Base-by-base conservation (phyloP, 306 rosid genomes). In the Bauhinia variegata region DNA sequence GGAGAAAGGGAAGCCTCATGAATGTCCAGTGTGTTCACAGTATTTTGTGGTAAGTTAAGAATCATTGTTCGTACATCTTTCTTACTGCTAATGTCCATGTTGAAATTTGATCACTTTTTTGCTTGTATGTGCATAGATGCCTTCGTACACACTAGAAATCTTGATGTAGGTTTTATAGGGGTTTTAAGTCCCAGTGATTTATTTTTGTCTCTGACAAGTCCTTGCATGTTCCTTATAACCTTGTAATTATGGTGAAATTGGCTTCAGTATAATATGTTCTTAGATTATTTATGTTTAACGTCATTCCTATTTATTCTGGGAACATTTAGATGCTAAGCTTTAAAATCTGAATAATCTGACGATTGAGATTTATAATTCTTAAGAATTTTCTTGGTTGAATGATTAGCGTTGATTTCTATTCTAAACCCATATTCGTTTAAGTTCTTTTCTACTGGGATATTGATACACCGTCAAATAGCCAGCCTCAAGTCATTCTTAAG, bases 21-120 rank as follows among this genome's bases (percentile, higher is more conserved):
- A 89, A 86, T 93, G 98, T 46, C 97, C 98, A 4, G 98, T 90
- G 56, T 93, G 98, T 63, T 4, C 95, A 33, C 98, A 93, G 60
- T 86, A 89, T 57, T 93, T 93, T 82, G 89, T 14, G 93, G 98
- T 93, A 67, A 86, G 85, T 72, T 69, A 60, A 61, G 63, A 15
- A 57, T 74, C 13, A 54, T 56, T 56, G 57, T 54, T 63, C 59
- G 28, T 28, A 61, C 23, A 19, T 52, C 14, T 23, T 44, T 12
- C 23, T 56, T 67, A 71, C 33, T 37, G 50, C 67, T 57, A 32
- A 33, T 37, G n/a, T 53, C 66, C 39, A 38, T 68, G 39, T 46
- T 60, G n/a, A 23, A 64, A 36, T 36, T 53, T 47, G 17, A 60
- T 14, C 50, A 31, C 46, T 32, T 53, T 34, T 23, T 30, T 57